Evolutionary conservation across 2,329 filamentous ascomycete species (phyloP).

Genomic region (Xylaria arbuscula): DNA sequence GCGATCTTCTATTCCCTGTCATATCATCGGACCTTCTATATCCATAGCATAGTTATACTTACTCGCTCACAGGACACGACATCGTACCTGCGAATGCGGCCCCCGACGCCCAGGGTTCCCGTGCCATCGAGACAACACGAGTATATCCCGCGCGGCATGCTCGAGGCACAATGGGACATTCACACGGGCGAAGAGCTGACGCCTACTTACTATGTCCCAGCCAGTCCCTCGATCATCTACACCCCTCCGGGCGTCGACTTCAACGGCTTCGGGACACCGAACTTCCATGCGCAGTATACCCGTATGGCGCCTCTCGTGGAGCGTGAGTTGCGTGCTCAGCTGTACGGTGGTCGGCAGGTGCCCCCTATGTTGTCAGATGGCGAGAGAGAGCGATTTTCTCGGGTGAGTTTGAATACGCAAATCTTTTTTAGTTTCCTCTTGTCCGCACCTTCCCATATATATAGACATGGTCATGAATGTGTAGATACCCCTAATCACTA

Average conservation of each 20-base stretch:
- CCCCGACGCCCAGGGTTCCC: conserved; percentile 34
- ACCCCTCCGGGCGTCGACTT: conserved; percentile 42
- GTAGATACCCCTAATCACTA: background rate
- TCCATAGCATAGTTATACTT: background rate
- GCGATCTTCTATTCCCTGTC: background rate
- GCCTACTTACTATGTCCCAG: conserved; percentile 43
- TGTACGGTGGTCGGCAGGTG: conserved; percentile 30
- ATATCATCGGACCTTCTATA: too few species aligned
- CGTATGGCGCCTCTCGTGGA: conserved; percentile 50
- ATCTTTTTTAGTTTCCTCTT: background rate
- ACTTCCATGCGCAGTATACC: conserved; percentile 45
- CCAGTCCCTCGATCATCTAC: conserved; percentile 44
- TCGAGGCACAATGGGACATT: conserved; percentile 45
- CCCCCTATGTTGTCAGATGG: conserved; percentile 14
- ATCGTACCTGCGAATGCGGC: conserved; percentile 37
- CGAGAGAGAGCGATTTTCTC: conserved; percentile 37
- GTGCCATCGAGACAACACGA: conserved; percentile 9
- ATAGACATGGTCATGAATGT: background rate
- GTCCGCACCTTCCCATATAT: background rate
- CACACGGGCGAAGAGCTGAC: conserved; percentile 43
- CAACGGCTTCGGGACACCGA: conserved; percentile 20
- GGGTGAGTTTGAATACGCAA: conserved; percentile 37
- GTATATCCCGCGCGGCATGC: background rate
- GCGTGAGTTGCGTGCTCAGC: conserved; percentile 38
- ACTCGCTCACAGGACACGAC: conserved; percentile 23